A percentile compares a stretch with the other conserved stretches of the same genome.
phyloP scores from a whole-genome alignment of 257 asterid species.

The Solanum pennellii region DNA sequence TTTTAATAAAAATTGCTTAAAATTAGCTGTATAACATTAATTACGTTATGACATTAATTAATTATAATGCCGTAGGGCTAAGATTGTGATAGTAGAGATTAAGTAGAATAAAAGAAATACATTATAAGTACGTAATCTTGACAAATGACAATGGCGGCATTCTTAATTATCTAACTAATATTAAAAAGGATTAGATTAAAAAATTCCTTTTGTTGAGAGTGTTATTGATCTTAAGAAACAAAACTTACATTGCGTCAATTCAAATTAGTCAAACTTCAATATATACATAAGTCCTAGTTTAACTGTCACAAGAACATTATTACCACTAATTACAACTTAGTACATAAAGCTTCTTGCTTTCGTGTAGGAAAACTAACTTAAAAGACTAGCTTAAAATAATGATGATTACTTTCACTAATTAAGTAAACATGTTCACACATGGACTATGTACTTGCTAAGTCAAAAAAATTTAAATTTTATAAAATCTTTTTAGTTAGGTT shows the following conservation, averaged over 20 bases:
- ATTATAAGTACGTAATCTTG: not conserved
- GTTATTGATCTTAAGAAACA: too few relatives aligned
- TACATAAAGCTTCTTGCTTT: not conserved
- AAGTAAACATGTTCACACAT: not conserved
- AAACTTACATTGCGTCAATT: accelerated
- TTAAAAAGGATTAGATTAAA: not conserved
- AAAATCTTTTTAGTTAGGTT: not conserved
- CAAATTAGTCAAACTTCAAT: not conserved
- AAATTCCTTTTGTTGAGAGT: too few relatives aligned
- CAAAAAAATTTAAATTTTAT: not conserved
- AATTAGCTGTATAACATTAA: not conserved
- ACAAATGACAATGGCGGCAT: not conserved
- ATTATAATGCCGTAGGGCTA: not conserved
- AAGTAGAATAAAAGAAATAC: not conserved
- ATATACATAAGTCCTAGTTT: not conserved
- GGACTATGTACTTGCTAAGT: not conserved
- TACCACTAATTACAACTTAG: not conserved
- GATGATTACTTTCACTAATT: not conserved
- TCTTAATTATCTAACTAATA: not conserved
- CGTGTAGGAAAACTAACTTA: not conserved
- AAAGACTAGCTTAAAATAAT: not conserved
- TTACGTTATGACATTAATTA: not conserved
- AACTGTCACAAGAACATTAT: not conserved
- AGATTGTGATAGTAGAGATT: not conserved
- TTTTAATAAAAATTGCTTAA: not conserved